A percentile compares a stretch with the other conserved stretches of the same genome.
Evolutionary conservation across 176 grass and related monocot species (phyloP).

Genomic region (Oryza punctata): DNA sequence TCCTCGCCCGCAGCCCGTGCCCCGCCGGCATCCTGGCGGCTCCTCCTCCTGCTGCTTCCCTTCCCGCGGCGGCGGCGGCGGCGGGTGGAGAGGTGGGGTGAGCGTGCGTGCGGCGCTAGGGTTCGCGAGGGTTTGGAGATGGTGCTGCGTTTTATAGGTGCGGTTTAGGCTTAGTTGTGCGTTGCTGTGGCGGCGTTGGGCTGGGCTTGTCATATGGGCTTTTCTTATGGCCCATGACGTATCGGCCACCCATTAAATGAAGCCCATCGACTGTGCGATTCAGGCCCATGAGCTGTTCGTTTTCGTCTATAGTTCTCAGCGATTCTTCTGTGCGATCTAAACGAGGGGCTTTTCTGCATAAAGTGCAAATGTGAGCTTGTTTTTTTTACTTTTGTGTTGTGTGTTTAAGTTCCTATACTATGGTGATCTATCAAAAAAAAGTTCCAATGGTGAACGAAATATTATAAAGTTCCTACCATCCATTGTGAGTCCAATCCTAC

Average conservation of each 20-base stretch:
- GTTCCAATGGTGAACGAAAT: too few relatives aligned
- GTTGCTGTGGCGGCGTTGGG: not conserved
- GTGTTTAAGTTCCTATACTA: too few relatives aligned
- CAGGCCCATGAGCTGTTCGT: not conserved
- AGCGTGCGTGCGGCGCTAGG: constrained; percentile 23
- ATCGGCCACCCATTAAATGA: not conserved
- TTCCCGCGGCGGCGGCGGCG: constrained; percentile 20
- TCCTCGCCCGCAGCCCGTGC: constrained; percentile 64
- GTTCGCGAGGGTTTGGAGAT: constrained; percentile 31
- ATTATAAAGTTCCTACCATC: too few relatives aligned
- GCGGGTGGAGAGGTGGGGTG: not conserved
- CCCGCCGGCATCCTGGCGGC: constrained; percentile 64
- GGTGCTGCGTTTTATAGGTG: not conserved
- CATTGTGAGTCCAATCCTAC: too few relatives aligned
- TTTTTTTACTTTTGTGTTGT: too few relatives aligned
- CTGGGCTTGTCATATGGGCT: not conserved
- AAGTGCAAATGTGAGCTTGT: too few relatives aligned
- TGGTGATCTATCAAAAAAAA: too few relatives aligned
- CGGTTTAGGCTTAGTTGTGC: not conserved
- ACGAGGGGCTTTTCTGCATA: too few relatives aligned
- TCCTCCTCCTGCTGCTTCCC: constrained; percentile 23
- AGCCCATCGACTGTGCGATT: too few relatives aligned
- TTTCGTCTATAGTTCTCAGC: too few relatives aligned
- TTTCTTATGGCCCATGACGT: not conserved
- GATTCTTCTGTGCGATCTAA: too few relatives aligned